Percentiles rank a stretch among this genome's conserved stretches.
Conservation (phyloP, 2,329 filamentous ascomycete genomes). For the Aureobasidium sp. region DNA sequence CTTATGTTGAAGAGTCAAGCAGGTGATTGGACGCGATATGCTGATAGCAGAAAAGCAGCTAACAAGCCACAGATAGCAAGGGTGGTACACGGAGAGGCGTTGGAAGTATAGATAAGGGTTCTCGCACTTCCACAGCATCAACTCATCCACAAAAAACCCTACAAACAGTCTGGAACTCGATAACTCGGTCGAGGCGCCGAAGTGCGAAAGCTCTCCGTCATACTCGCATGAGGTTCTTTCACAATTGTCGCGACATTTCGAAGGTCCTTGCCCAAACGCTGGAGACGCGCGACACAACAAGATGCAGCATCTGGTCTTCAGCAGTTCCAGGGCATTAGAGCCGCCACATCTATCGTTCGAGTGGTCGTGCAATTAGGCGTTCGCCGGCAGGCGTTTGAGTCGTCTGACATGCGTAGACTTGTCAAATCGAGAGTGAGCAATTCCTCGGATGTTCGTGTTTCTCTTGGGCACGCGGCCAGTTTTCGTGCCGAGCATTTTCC, state of each 20-base stretch:
- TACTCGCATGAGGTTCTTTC: background rate
- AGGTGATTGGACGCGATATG: background rate
- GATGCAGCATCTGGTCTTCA: background rate
- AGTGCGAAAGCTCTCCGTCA: background rate
- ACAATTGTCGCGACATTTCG: background rate
- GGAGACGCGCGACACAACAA: background rate
- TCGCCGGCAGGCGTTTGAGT: background rate
- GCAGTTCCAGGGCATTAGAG: background rate
- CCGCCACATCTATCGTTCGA: background rate
- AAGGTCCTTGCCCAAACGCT: background rate
- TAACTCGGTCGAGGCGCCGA: background rate
- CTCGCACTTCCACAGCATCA: background rate
- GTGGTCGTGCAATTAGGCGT: background rate
- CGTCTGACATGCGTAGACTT: background rate
- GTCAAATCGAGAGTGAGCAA: background rate
- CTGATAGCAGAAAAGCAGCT: background rate
- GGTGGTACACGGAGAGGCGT: background rate
- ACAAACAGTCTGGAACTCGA: background rate
- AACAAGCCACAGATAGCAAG: background rate
- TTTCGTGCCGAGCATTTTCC: background rate
- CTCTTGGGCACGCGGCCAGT: background rate
- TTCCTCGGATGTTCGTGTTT: background rate
- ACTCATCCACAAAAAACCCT: no score
- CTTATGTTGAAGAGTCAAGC: background rate
- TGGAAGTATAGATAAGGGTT: background rate